A percentile compares a stretch with the other conserved stretches of the same genome.
Evolutionary conservation across 352 stramenopile genomes (phyloP).

Genomic region (Albugo laibachii): DNA sequence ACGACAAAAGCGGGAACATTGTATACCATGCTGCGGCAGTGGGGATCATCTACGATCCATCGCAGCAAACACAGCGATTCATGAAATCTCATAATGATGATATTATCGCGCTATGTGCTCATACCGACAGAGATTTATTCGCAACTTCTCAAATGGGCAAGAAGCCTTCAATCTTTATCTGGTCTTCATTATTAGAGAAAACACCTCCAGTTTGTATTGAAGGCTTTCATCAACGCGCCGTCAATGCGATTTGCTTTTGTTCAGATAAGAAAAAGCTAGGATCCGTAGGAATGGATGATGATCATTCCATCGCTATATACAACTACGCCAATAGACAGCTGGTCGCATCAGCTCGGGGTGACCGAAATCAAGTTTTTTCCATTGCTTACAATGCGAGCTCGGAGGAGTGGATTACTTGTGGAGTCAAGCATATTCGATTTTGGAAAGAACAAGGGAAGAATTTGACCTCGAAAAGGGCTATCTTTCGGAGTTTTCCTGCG

Average conservation of each 20-base stretch:
- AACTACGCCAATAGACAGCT: slow-evolving; percentile 37
- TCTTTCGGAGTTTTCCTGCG: slow-evolving; percentile 1
- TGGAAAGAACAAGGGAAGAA: slow-evolving; percentile 38
- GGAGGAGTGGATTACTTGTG: slow-evolving; percentile 45
- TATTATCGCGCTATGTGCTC: slow-evolving; percentile 53
- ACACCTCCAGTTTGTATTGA: slow-evolving; percentile 23
- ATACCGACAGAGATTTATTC: slow-evolving; percentile 57
- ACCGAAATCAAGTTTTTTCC: slow-evolving; percentile 27
- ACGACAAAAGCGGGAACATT: slow-evolving; percentile 24
- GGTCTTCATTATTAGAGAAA: slow-evolving; percentile 18
- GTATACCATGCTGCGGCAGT: slow-evolving; percentile 69
- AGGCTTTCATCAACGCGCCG: slow-evolving; percentile 60
- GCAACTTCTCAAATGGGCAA: slow-evolving; percentile 80
- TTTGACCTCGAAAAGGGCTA: slow-evolving; percentile 6
- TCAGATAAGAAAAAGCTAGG: slow-evolving; percentile 41
- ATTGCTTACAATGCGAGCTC: slow-evolving; percentile 25
- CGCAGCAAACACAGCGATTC: slow-evolving; percentile 19
- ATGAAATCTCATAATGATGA: slow-evolving; percentile 69
- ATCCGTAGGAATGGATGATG: slow-evolving; percentile 58
- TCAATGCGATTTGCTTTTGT: slow-evolving; percentile 50
- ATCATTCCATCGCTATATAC: slow-evolving; percentile 74
- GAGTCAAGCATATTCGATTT: slow-evolving; percentile 52
- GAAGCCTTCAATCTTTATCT: slow-evolving; percentile 64
- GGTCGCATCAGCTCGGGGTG: slow-evolving; percentile 26
- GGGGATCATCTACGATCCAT: slow-evolving; percentile 41